A percentile compares a stretch with the other conserved stretches of the same genome.
These are phyloP conservation scores for Fusarium agapanthi DNA, from an alignment of 2,329 filamentous ascomycete species.

Conservation along the genomic window DNA sequence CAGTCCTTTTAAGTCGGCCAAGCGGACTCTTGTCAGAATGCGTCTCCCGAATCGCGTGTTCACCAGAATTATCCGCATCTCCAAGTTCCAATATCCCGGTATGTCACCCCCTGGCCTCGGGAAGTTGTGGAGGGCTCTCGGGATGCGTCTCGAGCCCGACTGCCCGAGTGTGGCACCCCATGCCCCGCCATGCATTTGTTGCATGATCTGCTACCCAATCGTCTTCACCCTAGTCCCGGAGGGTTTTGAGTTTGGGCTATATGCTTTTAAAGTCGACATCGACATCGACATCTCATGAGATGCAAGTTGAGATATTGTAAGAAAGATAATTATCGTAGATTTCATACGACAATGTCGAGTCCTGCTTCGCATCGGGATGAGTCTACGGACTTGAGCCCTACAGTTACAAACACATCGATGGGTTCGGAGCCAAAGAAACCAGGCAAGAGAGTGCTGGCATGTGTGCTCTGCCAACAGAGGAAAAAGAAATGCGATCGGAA, in stretches of 20 bases:
- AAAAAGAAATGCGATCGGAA: conserved; percentile 48
- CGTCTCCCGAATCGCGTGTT: background rate
- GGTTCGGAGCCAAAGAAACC: conserved; percentile 26
- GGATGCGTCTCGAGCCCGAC: conserved; percentile 29
- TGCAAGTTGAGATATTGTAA: background rate
- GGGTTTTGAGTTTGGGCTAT: background rate
- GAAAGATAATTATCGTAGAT: background rate
- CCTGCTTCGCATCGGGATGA: conserved; percentile 3
- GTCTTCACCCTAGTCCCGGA: background rate
- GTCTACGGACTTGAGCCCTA: conserved; percentile 1
- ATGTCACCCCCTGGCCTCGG: background rate
- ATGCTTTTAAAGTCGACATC: conserved; percentile 18
- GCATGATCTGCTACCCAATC: conserved; percentile 21
- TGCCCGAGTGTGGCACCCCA: conserved; percentile 26
- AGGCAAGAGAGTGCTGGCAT: conserved; percentile 36
- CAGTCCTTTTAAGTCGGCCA: background rate
- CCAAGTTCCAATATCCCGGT: background rate
- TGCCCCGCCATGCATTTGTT: conserved; percentile 2
- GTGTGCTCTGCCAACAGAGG: conserved; percentile 45
- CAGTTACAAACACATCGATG: conserved; percentile 9
- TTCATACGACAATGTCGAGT: conserved; percentile 17
- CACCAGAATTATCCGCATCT: background rate
- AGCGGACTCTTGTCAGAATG: background rate
- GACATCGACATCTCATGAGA: background rate
- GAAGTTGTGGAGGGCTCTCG: conserved; percentile 24